A percentile compares a stretch with the other conserved stretches of the same genome.
Evolutionary conservation across 2,329 filamentous ascomycete genomes (phyloP).

Genomic region (Scytalidium lignicola): DNA sequence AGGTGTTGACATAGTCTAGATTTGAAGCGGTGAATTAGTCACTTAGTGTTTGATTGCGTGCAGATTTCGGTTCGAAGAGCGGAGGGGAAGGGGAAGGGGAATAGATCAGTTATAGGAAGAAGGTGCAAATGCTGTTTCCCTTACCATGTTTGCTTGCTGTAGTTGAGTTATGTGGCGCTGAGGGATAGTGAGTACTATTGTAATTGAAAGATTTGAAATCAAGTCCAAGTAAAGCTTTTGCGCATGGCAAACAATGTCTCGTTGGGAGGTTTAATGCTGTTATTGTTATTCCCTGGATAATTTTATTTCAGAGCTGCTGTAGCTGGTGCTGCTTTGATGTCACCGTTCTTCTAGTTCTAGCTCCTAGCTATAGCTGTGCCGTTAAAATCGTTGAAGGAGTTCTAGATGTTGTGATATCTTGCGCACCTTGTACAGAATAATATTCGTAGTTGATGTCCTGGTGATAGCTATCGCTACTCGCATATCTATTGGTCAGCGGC

Average conservation of each 20-base stretch:
- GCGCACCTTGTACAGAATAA: not conserved
- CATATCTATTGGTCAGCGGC: not conserved
- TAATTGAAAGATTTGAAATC: conserved; percentile 16
- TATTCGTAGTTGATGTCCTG: conserved; percentile 1
- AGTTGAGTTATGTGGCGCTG: too few relatives aligned
- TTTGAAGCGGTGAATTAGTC: not conserved
- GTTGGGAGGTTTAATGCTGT: too few relatives aligned
- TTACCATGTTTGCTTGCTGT: not conserved
- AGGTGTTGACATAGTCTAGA: conserved; percentile 30
- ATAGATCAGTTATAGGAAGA: not conserved
- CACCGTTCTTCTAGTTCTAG: too few relatives aligned
- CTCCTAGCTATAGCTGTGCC: too few relatives aligned
- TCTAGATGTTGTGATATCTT: not conserved
- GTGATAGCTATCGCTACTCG: not conserved
- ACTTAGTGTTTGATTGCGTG: not conserved
- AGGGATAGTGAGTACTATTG: conserved; percentile 2
- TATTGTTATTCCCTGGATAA: too few relatives aligned
- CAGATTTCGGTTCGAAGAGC: conserved; percentile 1
- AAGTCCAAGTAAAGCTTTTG: not conserved
- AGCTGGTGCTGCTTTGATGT: too few relatives aligned
- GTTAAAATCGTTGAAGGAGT: not conserved
- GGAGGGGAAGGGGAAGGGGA: not conserved
- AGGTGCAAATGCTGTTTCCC: not conserved
- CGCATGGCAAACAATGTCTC: too few relatives aligned
- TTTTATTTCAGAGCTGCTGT: too few relatives aligned